Base-by-base conservation (phyloP, 345 rosid genomes). In the Laguncularia racemosa region DNA sequence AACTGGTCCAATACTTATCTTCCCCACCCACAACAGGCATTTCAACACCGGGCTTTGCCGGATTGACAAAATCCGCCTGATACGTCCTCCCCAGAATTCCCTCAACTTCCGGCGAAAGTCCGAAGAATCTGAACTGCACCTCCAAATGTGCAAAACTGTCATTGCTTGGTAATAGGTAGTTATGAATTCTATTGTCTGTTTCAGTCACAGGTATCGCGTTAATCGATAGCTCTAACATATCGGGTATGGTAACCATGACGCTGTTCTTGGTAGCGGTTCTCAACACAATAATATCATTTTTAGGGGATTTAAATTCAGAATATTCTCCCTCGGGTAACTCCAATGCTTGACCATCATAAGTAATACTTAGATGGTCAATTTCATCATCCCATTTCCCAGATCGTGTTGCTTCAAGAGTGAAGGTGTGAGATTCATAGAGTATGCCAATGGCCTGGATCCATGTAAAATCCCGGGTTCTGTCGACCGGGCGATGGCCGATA, bases 401-500 rank as follows among this genome's bases (percentile, higher is more conserved):
- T 48, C 13, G n/a, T 15, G 50, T 48, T 15, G 50, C 50, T 17
- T 48, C 50, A n/a, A 48, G 50, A 0, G 50, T 14, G 50, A 48
- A 48, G 6, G 15, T 14, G 13, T 48, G 61, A 7, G 40, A 33
- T 33, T 10, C 40, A 7, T 33, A 33, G 40, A 33, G 4, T 33
- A 33, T 7, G 40, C 40, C 40, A 33, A 33, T 4, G 62, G 85
- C 78, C 47, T 80, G 84, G 51, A 85, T 82, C 93, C 89, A 85
- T 6, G 93, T 82, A 63, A 4, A 33, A 33, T 33, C 40, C 7
- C 40, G 40, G 40, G 10, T 33, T 33, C 40, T 33, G 11, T 33
- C 40, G 9, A 33, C 40, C 40, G 84, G 79, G 47, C 82, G 64
- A 16, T 62, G 84, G 53, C 21, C 53, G 14, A 16, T 50, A 12